These are phyloP conservation scores for Pichia norvegensis DNA, from an alignment of 1,139 yeast genomes.

Conservation along the genomic window DNA sequence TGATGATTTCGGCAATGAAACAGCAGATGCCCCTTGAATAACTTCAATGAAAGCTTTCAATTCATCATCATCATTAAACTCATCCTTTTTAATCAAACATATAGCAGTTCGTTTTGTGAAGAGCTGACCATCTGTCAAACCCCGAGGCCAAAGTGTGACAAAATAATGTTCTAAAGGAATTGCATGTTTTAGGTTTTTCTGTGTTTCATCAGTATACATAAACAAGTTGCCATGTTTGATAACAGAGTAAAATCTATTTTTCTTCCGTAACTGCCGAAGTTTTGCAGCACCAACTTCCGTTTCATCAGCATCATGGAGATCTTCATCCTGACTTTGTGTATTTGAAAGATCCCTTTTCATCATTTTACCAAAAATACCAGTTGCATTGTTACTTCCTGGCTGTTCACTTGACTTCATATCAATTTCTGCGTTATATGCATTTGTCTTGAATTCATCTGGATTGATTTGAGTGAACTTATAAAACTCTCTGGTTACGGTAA, in stretches of 20 bases:
- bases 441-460: conserved; percentile 30
- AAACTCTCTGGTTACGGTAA: conserved; percentile 74
- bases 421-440: conserved; percentile 25
- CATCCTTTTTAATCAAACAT: conserved; percentile 43
- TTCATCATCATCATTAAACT: conserved; percentile 14
- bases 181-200: conserved; percentile 68
- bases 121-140: conserved; percentile 59
- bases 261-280: conserved; percentile 34
- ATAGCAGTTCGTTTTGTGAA: conserved; percentile 77
- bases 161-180: conserved; percentile 65
- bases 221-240: conserved; percentile 81
- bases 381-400: neutral
- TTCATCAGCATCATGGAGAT: conserved; percentile 9
- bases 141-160: conserved; percentile 82
- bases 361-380: conserved; percentile 8
- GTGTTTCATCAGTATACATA: conserved; percentile 61
- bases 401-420: neutral
- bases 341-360: conserved; percentile 5
- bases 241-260: conserved; percentile 60
- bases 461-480: conserved; percentile 41
- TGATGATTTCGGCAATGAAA: conserved; percentile 42
- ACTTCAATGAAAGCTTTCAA: conserved; percentile 12
- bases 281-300: conserved; percentile 22
- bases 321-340: neutral
- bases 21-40: conserved; percentile 7